These are phyloP conservation scores for Steccherinum ochraceum DNA, from an alignment of 768 basidiomycete genomes.

Conservation along the genomic window DNA sequence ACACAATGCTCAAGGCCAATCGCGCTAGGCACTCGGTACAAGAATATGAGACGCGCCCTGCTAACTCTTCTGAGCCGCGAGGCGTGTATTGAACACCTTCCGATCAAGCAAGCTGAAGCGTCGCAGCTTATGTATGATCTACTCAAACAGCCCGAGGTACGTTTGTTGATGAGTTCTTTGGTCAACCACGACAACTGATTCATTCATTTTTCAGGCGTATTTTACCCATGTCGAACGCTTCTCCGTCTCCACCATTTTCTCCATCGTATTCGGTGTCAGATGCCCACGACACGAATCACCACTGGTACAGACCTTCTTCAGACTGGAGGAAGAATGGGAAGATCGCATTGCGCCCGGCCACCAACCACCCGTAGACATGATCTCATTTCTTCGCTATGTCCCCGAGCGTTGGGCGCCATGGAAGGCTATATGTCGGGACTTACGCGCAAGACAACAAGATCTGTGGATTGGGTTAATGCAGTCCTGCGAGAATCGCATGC, in stretches of 20 bases:
- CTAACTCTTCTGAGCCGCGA: constrained; percentile 9
- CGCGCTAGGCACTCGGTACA: background rate
- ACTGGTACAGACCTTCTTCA: constrained; percentile 15
- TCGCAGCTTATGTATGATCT: constrained; percentile 25
- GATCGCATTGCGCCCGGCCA: constrained; percentile 26
- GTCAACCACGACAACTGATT: too few relatives aligned
- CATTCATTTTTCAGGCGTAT: background rate
- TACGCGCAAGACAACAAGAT: constrained; percentile 18
- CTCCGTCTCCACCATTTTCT: constrained; percentile 25
- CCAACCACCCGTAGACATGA: constrained; percentile 30
- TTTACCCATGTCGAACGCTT: constrained; percentile 13
- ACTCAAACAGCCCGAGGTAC: constrained; percentile 20
- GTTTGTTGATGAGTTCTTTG: constrained; percentile 1
- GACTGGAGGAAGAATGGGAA: constrained; percentile 15
- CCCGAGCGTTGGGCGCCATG: constrained; percentile 30
- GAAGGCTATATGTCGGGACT: constrained; percentile 22
- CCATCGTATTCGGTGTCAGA: constrained; percentile 27
- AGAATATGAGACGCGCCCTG: background rate
- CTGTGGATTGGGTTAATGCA: background rate
- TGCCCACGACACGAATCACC: constrained; percentile 22
- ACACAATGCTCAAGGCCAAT: too few relatives aligned
- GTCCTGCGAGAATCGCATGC: constrained; percentile 13
- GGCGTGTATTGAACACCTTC: constrained; percentile 15
- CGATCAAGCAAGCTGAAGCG: constrained; percentile 24
- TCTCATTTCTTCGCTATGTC: constrained; percentile 26